Conservation (phyloP, 2,329 filamentous ascomycete species). For the Ceratocystis smalleyi region DNA sequence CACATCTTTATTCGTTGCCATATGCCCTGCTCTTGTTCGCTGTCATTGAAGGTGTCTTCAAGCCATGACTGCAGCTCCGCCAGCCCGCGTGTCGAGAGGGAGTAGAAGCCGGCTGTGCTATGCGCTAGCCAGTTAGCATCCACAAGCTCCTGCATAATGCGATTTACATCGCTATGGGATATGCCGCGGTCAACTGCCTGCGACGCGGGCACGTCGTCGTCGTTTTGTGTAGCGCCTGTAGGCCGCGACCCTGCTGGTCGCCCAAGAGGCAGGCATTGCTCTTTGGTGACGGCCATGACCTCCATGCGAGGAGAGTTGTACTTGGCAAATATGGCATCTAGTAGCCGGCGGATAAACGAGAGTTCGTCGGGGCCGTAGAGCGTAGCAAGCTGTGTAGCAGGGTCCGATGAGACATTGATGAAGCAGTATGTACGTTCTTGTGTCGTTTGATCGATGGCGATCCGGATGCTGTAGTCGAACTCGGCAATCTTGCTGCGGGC, state of each 20-base stretch:
- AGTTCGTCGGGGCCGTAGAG: slow-evolving; percentile 70
- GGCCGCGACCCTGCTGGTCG: slow-evolving; percentile 29
- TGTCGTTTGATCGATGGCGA: slow-evolving; percentile 50
- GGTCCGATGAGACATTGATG: slow-evolving; percentile 76
- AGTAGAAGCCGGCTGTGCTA: slow-evolving; percentile 56
- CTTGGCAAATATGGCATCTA: slow-evolving; percentile 84
- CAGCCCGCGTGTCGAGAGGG: slow-evolving; percentile 58
- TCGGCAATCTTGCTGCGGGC: slow-evolving; percentile 58
- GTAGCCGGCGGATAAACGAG: slow-evolving; percentile 68
- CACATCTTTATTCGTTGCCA: slow-evolving; percentile 73
- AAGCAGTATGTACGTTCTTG: slow-evolving; percentile 61
- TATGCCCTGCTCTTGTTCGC: slow-evolving; percentile 40
- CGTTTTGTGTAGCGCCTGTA: slow-evolving; percentile 21
- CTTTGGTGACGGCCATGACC: slow-evolving; percentile 64
- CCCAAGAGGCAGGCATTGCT: slow-evolving; percentile 60
- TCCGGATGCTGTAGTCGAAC: slow-evolving; percentile 80
- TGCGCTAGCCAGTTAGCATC: slow-evolving; percentile 74
- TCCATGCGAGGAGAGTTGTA: slow-evolving; percentile 70
- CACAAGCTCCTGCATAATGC: slow-evolving; percentile 51
- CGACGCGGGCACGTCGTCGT: slow-evolving; percentile 24
- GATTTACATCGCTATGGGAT: slow-evolving; percentile 63
- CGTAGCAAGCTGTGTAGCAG: slow-evolving; percentile 75
- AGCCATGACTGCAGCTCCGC: slow-evolving; percentile 79
- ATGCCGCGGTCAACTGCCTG: slow-evolving; percentile 39
- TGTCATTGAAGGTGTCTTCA: slow-evolving; percentile 76